Percentiles rank a stretch among this genome's conserved stretches.
Conservation (phyloP, 108 stramenopile genomes). For the Mayamaea pseudoterrestris region DNA sequence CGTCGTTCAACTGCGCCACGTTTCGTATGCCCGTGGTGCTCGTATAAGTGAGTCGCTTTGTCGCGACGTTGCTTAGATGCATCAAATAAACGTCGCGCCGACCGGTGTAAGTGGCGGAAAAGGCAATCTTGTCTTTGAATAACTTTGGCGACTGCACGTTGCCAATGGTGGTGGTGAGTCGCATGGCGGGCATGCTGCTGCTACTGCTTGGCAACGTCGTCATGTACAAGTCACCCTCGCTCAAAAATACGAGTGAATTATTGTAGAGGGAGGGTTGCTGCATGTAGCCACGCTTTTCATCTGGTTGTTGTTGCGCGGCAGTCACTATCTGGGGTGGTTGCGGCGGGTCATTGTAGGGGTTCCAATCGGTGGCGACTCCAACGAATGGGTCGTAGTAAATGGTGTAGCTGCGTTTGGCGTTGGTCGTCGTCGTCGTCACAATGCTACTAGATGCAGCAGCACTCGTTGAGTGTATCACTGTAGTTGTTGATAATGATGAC, state of each 20-base stretch:
- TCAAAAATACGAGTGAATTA: conserved; percentile 41
- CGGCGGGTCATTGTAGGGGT: too few relatives aligned
- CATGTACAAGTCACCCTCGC: conserved; percentile 52
- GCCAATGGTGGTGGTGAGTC: conserved; percentile 52
- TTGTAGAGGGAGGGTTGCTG: conserved; percentile 38
- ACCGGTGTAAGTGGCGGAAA: conserved; percentile 52
- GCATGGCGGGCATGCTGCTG: conserved; percentile 18
- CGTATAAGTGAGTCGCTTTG: conserved; percentile 38
- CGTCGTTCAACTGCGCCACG: conserved; percentile 31
- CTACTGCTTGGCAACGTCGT: conserved; percentile 11
- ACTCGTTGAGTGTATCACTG: too few relatives aligned
- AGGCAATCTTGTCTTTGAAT: conserved; percentile 34
- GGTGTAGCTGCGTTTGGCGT: too few relatives aligned
- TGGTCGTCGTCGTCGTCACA: too few relatives aligned
- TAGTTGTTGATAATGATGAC: too few relatives aligned
- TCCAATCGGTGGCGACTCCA: too few relatives aligned
- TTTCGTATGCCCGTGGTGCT: conserved; percentile 16
- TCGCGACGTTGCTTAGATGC: conserved; percentile 22
- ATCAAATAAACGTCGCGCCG: conserved; percentile 46
- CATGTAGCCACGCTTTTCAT: conserved; percentile 25
- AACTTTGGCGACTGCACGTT: conserved; percentile 46
- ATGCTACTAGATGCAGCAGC: too few relatives aligned
- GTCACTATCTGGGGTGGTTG: too few relatives aligned
- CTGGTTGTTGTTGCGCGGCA: too few relatives aligned
- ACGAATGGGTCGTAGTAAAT: too few relatives aligned